These are phyloP conservation scores for Fusarium sp. DNA, from an alignment of 2,329 filamentous ascomycete genomes.

Conservation along the genomic window DNA sequence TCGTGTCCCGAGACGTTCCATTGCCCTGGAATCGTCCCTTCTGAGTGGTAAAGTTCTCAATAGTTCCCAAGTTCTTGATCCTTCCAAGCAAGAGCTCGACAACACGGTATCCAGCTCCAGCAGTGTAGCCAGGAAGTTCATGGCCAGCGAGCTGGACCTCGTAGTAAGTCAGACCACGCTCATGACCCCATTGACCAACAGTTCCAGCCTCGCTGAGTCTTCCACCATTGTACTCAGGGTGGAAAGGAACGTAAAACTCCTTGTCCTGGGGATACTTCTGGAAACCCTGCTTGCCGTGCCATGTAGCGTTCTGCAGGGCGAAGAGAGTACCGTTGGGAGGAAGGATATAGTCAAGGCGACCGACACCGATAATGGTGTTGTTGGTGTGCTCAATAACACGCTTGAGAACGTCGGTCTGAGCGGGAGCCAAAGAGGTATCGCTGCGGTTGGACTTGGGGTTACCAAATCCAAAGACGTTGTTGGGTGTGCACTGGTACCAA, in stretches of 20 bases:
- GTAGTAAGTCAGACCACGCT: conserved; percentile 82
- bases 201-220: conserved; percentile 73
- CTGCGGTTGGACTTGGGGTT: conserved; percentile 33
- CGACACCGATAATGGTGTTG: conserved; percentile 53
- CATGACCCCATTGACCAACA: conserved; percentile 78
- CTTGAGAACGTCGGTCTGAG: conserved; percentile 44
- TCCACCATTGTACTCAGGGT: conserved; percentile 58
- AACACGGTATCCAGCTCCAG: conserved; percentile 50
- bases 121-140: conserved; percentile 51
- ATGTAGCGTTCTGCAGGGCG: conserved; percentile 85
- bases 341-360: conserved; percentile 72
- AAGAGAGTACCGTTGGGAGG: conserved; percentile 79
- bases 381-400: conserved; percentile 53
- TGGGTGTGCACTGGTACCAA: conserved; percentile 49
- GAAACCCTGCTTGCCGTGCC: conserved; percentile 80
- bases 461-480: conserved; percentile 48
- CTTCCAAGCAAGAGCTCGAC: conserved; percentile 49
- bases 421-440: conserved; percentile 38
- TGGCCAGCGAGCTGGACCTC: conserved; percentile 77
- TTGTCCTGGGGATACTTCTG: conserved; percentile 61
- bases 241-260: conserved; percentile 79
- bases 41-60: conserved; percentile 47
- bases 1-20: background rate
- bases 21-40: conserved; percentile 41
- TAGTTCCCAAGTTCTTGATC: conserved; percentile 42